Conservation (phyloP, 1,139 yeast species). For the Suhomyces bribrorum region DNA sequence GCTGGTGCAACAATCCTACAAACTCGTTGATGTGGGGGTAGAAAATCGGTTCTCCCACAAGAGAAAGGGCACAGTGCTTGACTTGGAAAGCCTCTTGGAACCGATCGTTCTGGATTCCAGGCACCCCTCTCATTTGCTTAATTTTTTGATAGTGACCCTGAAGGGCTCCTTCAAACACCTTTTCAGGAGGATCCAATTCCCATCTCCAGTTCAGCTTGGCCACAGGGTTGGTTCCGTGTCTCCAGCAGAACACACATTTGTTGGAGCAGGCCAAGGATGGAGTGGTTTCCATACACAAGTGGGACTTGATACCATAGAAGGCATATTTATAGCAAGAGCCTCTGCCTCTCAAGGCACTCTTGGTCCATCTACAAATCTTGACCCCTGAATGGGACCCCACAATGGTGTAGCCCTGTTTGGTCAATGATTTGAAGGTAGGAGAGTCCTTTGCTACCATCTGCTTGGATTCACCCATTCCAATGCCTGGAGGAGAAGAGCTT, state of each 20-base stretch:
- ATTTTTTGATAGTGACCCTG: slow-evolving; percentile 89
- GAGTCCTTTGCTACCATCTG: slow-evolving; percentile 90
- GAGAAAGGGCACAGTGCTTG: slow-evolving; percentile 85
- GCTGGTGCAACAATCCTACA: slow-evolving; percentile 73
- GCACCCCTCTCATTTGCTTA: slow-evolving; percentile 93
- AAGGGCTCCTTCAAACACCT: slow-evolving; percentile 79
- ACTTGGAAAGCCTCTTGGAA: slow-evolving; percentile 89
- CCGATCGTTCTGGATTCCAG: slow-evolving; percentile 87
- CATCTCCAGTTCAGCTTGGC: slow-evolving; percentile 93
- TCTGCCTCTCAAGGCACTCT: slow-evolving; percentile 88
- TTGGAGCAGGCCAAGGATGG: slow-evolving; percentile 93
- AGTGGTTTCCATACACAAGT: slow-evolving; percentile 94
- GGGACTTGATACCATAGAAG: slow-evolving; percentile 85
- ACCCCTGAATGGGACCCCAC: slow-evolving; percentile 97
- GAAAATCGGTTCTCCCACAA: slow-evolving; percentile 93
- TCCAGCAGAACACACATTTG: slow-evolving; percentile 96
- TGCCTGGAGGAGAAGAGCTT: slow-evolving; percentile 14
- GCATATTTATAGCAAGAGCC: slow-evolving; percentile 95
- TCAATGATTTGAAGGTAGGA: slow-evolving; percentile 83
- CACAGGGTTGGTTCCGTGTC: slow-evolving; percentile 96
- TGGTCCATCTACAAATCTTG: slow-evolving; percentile 95
- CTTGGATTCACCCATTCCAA: slow-evolving; percentile 45
- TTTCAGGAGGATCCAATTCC: slow-evolving; percentile 90
- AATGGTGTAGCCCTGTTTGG: slow-evolving; percentile 90
- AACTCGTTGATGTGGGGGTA: slow-evolving; percentile 90